These are phyloP conservation scores for Chloranthus sessilifolius DNA, from an alignment of 164 flowering plant species.

Conservation along the genomic window DNA sequence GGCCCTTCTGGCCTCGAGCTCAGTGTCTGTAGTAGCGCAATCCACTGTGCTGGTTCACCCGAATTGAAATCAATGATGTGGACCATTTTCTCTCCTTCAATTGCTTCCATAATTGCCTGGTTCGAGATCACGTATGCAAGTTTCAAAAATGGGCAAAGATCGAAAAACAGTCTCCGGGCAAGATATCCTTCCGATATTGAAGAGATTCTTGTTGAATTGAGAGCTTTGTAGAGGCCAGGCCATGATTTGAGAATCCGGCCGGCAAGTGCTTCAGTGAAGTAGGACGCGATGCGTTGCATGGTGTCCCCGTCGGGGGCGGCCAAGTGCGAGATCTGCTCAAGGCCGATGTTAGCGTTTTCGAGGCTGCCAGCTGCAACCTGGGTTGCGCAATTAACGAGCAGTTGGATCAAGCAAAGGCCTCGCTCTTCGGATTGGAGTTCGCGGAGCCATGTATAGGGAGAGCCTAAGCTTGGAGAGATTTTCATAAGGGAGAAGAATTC, in stretches of 20 bases:
- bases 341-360: conserved; percentile 55
- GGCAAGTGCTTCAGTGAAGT: conserved; percentile 62
- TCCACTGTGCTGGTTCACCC: conserved; percentile 68
- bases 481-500: conserved; percentile 48
- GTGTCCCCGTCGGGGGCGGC: conserved; percentile 68
- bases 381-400: conserved; percentile 47
- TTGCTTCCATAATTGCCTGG: conserved; percentile 71
- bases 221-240: conserved; percentile 63
- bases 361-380: conserved; percentile 54
- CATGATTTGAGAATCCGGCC: conserved; percentile 52
- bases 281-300: conserved; percentile 74
- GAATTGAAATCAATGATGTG: conserved; percentile 69
- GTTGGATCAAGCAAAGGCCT: conserved; percentile 53
- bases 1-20: conserved; percentile 70
- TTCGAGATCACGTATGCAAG: conserved; percentile 50
- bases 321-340: conserved; percentile 59
- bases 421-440: conserved; percentile 70
- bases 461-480: conserved; percentile 41
- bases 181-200: conserved; percentile 29
- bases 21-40: conserved; percentile 51
- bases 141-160: conserved; percentile 66
- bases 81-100: conserved; percentile 81
- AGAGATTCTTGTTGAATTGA: conserved; percentile 28
- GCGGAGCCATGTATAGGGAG: conserved; percentile 51
- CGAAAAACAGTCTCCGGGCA: conserved; percentile 47